Conservation (phyloP, 805 yeast genomes). For the Saturnispora hagleri region DNA sequence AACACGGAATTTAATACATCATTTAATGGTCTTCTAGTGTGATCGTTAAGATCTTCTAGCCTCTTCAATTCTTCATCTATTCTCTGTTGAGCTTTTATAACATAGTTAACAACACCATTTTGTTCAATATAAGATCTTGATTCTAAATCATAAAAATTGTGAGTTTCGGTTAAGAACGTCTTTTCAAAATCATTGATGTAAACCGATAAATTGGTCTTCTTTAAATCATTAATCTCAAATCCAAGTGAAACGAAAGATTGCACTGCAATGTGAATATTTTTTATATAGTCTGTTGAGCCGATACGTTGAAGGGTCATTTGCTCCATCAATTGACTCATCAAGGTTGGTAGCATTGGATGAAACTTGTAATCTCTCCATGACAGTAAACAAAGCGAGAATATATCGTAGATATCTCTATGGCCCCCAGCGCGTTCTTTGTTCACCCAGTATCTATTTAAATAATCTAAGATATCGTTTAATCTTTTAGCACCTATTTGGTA, state of each 20-base stretch:
- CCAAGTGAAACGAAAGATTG: constrained; percentile 85
- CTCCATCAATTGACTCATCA: constrained; percentile 64
- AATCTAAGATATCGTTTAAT: constrained; percentile 87
- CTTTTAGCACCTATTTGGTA: constrained; percentile 87
- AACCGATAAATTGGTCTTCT: constrained; percentile 72
- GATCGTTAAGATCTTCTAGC: constrained; percentile 73
- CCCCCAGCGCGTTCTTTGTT: constrained; percentile 93
- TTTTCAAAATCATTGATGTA: constrained; percentile 75
- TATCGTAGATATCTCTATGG: constrained; percentile 80
- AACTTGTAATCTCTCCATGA: constrained; percentile 86
- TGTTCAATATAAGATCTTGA: constrained; percentile 54
- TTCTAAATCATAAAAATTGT: constrained; percentile 57
- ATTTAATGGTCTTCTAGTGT: constrained; percentile 68
- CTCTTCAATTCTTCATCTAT: constrained; percentile 76
- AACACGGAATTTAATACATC: constrained; percentile 68
- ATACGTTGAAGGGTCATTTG: constrained; percentile 73
- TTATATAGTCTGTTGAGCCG: constrained; percentile 62
- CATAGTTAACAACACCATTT: constrained; percentile 83
- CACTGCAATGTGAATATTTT: constrained; percentile 61
- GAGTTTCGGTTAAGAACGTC: constrained; percentile 63
- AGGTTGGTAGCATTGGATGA: constrained; percentile 45
- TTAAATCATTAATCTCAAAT: constrained; percentile 81
- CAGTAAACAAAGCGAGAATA: constrained; percentile 75
- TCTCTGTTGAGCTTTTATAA: constrained; percentile 75
- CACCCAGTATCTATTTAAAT: constrained; percentile 96